phyloP scores from a whole-genome alignment of 352 stramenopile species.

The Phytopythium sindhum region DNA sequence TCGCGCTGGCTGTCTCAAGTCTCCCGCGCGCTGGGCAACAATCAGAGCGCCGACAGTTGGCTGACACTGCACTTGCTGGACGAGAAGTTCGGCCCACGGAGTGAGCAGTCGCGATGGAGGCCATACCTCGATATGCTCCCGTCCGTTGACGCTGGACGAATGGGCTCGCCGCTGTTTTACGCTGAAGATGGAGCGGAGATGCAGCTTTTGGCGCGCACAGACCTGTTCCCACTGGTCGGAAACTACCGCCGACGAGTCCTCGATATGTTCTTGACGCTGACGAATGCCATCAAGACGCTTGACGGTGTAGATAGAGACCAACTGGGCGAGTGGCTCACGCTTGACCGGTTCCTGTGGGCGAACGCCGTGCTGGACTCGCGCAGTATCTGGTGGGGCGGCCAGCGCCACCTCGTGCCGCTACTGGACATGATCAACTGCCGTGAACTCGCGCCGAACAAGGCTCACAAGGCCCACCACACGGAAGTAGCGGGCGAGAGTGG shows the following conservation, averaged over 20 bases:
- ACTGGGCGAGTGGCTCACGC: constrained; percentile 44
- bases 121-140: constrained; percentile 89
- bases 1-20: constrained; percentile 28
- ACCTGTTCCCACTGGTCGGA: constrained; percentile 31
- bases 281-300: constrained; percentile 4
- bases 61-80: constrained; percentile 82
- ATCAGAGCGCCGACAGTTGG: constrained; percentile 32
- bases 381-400: constrained; percentile 91
- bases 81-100: constrained; percentile 64
- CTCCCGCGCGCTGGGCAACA: constrained; percentile 15
- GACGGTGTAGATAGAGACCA: background rate
- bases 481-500: constrained; percentile 17
- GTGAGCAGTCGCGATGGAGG: constrained; percentile 50
- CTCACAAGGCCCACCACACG: constrained; percentile 53
- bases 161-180: constrained; percentile 55
- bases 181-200: constrained; percentile 44
- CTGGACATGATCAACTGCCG: constrained; percentile 94
- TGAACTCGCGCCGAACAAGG: constrained; percentile 24
- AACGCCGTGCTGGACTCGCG: constrained; percentile 87
- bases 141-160: constrained; percentile 11
- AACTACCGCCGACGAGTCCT: constrained; percentile 34
- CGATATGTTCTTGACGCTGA: background rate
- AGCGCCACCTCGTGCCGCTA: constrained; percentile 90
- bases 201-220: constrained; percentile 35
- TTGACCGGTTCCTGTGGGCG: constrained; percentile 73